These are phyloP conservation scores for Platismatia glauca DNA, from an alignment of 495 filamentous ascomycete species.

Conservation along the genomic window DNA sequence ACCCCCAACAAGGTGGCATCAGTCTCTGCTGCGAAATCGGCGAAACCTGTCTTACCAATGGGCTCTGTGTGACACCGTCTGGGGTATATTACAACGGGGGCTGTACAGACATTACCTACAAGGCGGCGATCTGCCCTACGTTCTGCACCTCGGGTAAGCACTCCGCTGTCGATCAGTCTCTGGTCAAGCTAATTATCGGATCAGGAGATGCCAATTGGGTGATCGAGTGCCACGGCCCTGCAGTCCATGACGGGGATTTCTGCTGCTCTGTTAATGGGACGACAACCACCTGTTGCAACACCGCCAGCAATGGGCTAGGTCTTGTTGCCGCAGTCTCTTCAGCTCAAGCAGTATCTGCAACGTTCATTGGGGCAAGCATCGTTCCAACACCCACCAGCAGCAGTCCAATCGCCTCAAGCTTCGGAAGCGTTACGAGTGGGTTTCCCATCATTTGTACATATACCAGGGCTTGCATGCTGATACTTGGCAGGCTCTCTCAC, in stretches of 20 bases:
- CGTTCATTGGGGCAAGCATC: background rate
- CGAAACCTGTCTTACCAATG: slow-evolving; percentile 16
- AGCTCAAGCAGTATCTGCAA: slow-evolving; percentile 2
- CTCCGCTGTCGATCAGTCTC: background rate
- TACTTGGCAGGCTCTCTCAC: background rate
- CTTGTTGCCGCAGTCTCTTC: slow-evolving; percentile 1
- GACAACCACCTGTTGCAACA: slow-evolving; percentile 8
- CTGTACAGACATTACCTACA: slow-evolving; percentile 17
- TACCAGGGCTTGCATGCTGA: background rate
- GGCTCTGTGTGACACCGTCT: slow-evolving; percentile 4
- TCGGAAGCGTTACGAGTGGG: background rate
- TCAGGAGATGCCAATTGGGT: slow-evolving; percentile 3
- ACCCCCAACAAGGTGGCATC: background rate
- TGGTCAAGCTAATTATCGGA: background rate
- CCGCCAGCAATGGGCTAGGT: slow-evolving; percentile 4
- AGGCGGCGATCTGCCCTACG: slow-evolving; percentile 6
- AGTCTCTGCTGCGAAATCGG: slow-evolving; percentile 17
- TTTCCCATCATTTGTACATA: background rate
- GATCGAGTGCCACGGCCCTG: slow-evolving; percentile 4
- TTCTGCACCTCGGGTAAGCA: slow-evolving; percentile 14
- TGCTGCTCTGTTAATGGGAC: slow-evolving; percentile 6
- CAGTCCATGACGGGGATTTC: slow-evolving; percentile 1
- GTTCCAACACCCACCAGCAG: background rate
- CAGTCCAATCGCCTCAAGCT: background rate
- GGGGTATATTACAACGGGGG: slow-evolving; percentile 16